A percentile compares a stretch with the other conserved stretches of the same genome.
Evolutionary conservation across 441 rosid genomes (phyloP).

Genomic region (Manihot esculenta): DNA sequence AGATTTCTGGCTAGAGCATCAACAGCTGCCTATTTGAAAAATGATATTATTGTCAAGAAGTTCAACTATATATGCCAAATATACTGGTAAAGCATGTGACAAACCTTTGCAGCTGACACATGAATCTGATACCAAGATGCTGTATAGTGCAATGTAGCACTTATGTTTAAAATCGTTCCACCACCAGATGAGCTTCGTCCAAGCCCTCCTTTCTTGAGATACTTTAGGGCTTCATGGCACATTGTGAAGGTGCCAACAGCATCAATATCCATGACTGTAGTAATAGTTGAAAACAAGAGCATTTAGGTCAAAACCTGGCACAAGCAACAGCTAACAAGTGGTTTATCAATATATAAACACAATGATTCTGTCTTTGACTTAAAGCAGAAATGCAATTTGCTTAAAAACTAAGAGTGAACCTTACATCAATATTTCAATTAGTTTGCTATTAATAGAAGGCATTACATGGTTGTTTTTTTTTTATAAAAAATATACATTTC

Average conservation of each 20-base stretch:
- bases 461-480: background rate
- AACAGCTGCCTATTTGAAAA: constrained; percentile 67
- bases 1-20: constrained; percentile 77
- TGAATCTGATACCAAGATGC: constrained; percentile 94
- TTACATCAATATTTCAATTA: background rate
- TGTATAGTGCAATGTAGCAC: constrained; percentile 84
- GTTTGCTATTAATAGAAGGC: background rate
- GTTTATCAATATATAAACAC: background rate
- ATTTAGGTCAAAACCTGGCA: constrained; percentile 10
- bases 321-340: background rate
- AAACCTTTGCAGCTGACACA: constrained; percentile 94
- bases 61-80: background rate
- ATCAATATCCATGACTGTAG: constrained; percentile 82
- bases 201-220: constrained; percentile 74
- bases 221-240: constrained; percentile 75
- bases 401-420: background rate
- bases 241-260: constrained; percentile 86
- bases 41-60: constrained; percentile 13
- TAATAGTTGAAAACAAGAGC: background rate
- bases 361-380: background rate
- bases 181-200: constrained; percentile 53
- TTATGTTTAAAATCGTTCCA: constrained; percentile 75
- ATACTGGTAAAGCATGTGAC: background rate
- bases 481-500: no score
- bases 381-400: background rate